Conservation (phyloP, 306 rosid genomes). For the Psophocarpus tetragonolobus region DNA sequence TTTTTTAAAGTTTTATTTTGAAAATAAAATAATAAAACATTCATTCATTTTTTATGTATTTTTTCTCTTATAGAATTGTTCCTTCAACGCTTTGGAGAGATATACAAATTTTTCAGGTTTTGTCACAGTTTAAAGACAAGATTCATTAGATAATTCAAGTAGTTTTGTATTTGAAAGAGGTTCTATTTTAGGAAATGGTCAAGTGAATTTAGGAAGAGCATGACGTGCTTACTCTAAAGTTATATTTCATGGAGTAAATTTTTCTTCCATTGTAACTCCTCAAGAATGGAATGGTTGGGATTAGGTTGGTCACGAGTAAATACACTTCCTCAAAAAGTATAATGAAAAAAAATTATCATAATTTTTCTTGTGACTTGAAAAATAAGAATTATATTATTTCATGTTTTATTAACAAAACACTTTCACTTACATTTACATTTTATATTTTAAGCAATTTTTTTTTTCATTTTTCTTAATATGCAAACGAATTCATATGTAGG, state of each 20-base stretch:
- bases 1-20: neutral
- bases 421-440: neutral
- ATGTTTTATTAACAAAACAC: too few species aligned
- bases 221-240: neutral
- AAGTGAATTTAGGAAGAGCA: conserved; percentile 46
- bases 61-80: conserved; percentile 18
- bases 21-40: neutral
- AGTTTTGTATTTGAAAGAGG: conserved; percentile 46
- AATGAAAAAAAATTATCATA: neutral
- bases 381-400: neutral
- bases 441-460: neutral
- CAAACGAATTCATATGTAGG: neutral
- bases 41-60: neutral
- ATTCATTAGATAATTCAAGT: neutral
- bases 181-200: conserved; percentile 24
- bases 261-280: conserved; percentile 22
- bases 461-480: neutral
- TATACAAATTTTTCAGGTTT: neutral
- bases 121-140: conserved; percentile 42
- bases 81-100: neutral
- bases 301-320: conserved; percentile 28
- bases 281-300: conserved; percentile 45
- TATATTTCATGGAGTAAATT: neutral
- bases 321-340: neutral
- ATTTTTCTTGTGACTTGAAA: neutral